A percentile compares a stretch with the other conserved stretches of the same genome.
phyloP scores from a whole-genome alignment of 352 stramenopile species.

The Blastocystis sp. region DNA sequence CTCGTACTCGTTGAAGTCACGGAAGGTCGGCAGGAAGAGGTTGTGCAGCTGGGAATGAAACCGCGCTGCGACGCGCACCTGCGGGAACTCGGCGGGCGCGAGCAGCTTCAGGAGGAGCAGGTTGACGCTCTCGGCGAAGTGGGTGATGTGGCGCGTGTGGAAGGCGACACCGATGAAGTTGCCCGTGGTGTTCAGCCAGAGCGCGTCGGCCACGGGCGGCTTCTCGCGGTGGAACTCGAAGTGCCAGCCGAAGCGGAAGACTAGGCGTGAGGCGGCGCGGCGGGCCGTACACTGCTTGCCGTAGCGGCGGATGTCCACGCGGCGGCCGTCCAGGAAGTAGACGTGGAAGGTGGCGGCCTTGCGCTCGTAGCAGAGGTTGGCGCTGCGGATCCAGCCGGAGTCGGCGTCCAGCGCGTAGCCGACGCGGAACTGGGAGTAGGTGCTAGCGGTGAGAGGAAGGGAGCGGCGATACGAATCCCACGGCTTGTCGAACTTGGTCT shows the following conservation, averaged over 20 bases:
- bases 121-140: constrained; percentile 63
- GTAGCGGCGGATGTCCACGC: constrained; percentile 19
- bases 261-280: not conserved
- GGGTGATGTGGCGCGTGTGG: constrained; percentile 23
- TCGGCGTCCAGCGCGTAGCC: constrained; percentile 1
- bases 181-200: constrained; percentile 18
- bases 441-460: not conserved
- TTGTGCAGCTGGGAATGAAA: not conserved
- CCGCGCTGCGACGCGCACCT: not conserved
- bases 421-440: not conserved
- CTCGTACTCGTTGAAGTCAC: constrained; percentile 20
- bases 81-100: constrained; percentile 5
- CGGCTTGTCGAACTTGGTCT: not conserved
- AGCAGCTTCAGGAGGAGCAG: constrained; percentile 48
- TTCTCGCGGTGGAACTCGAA: not conserved
- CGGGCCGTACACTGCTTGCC: constrained; percentile 9
- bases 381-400: constrained; percentile 23
- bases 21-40: constrained; percentile 27
- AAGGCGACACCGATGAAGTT: constrained; percentile 10
- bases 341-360: not conserved
- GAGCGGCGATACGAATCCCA: not conserved
- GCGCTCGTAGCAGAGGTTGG: constrained; percentile 20
- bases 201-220: not conserved
- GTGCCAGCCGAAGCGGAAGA: constrained; percentile 41
- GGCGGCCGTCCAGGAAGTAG: not conserved